A percentile compares a stretch with the other conserved stretches of the same genome.
These are phyloP conservation scores for Cicer pinnatifidum DNA, from an alignment of 306 rosid genomes.

Conservation along the genomic window DNA sequence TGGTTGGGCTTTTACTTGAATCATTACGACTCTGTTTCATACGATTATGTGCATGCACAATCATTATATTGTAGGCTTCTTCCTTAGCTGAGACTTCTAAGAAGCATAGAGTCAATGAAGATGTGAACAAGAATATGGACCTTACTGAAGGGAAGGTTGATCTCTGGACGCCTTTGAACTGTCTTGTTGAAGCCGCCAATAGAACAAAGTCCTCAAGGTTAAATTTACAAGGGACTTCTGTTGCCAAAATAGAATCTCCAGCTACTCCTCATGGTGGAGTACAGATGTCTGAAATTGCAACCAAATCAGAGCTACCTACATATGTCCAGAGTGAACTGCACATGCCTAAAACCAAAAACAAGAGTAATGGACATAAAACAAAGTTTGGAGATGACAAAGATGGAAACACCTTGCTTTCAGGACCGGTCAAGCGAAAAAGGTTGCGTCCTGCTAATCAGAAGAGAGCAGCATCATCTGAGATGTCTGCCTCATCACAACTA, in stretches of 20 bases:
- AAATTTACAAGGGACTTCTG: conserved; percentile 58
- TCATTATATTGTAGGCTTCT: conserved; percentile 59
- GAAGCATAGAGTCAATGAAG: conserved; percentile 53
- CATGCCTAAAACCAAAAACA: conserved; percentile 64
- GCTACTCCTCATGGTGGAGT: conserved; percentile 54
- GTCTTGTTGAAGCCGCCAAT: conserved; percentile 97
- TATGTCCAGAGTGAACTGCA: conserved; percentile 47
- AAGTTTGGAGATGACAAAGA: conserved; percentile 64
- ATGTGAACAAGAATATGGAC: conserved; percentile 52
- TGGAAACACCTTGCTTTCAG: conserved; percentile 54
- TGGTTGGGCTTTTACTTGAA: conserved; percentile 31
- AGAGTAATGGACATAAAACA: conserved; percentile 61
- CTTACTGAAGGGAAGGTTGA: conserved; percentile 79
- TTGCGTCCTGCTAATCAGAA: conserved; percentile 66
- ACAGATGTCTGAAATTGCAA: conserved; percentile 52
- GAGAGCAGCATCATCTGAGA: conserved; percentile 58
- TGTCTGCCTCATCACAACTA: conserved; percentile 62
- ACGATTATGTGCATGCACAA: conserved; percentile 3
- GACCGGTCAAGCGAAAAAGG: conserved; percentile 70
- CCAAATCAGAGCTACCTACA: conserved; percentile 56
- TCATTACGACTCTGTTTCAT: conserved; percentile 16
- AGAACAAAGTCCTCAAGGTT: conserved; percentile 86
- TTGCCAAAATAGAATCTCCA: conserved; percentile 63
- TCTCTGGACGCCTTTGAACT: conserved; percentile 97
- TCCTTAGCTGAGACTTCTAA: conserved; percentile 65